Conservation (phyloP, 1,284 basidiomycete genomes). For the Fistulina hepatica region DNA sequence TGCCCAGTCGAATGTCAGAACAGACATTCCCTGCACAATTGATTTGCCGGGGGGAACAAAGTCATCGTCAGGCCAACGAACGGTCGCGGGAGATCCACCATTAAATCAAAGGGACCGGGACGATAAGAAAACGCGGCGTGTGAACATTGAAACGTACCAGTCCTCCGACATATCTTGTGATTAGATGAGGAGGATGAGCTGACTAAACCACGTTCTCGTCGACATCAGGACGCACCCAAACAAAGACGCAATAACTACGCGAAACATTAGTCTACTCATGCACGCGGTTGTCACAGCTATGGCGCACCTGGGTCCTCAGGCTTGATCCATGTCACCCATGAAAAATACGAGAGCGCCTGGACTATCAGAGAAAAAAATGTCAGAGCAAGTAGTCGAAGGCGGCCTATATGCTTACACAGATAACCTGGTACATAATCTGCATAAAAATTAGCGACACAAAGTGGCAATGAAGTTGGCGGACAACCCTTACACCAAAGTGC, state of each 20-base stretch:
- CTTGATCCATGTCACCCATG: constrained; percentile 41
- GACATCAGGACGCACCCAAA: constrained; percentile 30
- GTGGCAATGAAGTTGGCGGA: constrained; percentile 27
- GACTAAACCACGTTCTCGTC: background rate
- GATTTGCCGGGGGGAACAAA: background rate
- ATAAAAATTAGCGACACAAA: background rate
- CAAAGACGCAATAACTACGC: constrained; percentile 27
- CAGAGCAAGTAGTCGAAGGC: background rate
- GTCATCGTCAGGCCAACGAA: constrained; percentile 1
- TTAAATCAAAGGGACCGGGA: too few species aligned
- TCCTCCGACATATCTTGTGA: too few species aligned
- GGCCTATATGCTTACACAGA: constrained; percentile 29
- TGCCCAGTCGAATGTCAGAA: constrained; percentile 47
- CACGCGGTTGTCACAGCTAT: background rate
- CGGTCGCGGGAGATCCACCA: too few species aligned
- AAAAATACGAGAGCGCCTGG: constrained; percentile 51
- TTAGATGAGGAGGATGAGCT: too few species aligned
- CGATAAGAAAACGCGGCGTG: too few species aligned
- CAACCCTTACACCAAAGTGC: constrained; percentile 44
- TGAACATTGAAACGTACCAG: too few species aligned
- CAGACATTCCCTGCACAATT: constrained; percentile 24
- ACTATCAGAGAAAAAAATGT: constrained; percentile 18
- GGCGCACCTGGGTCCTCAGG: constrained; percentile 25
- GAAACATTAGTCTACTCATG: constrained; percentile 3
- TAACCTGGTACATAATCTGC: constrained; percentile 55